Evolutionary conservation across 495 filamentous ascomycete species (phyloP), one percentile per base, ranked within the genome.

Genomic region (Talaromyces thailandensis): DNA sequence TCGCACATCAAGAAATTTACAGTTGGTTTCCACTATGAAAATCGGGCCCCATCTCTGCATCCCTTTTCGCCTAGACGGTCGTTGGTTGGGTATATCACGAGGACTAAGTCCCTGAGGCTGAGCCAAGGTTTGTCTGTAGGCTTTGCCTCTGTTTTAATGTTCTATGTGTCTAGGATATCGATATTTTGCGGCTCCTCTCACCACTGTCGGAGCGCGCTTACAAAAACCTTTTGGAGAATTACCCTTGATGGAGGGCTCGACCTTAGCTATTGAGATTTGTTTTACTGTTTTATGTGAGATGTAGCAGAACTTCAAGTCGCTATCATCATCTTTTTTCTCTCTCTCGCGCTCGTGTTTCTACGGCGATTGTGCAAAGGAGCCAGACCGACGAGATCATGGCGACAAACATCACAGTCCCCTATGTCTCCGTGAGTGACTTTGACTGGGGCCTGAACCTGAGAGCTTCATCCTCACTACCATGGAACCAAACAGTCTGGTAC

Each of bases 401-500:
- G 28, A 35, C 28, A 57, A 63, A 63, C 35, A 63, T 63, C 12
- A 63, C 61, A 11, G 61, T 58, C 23, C 61, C 53, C 8, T 63
- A 63, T 21, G 35, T 63, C 23, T 28, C 61, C 8, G n/a, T 63
- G 8, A 23, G n/a, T 16, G 51, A 63, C 25, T 63, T 63, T 28
- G 11, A 57, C 52, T 63, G 61, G 61, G 53, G 40, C 11, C 18
- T 60, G 21, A 48, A 40, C 18, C 16, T 57, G 12, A 12, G 7
- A 28, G 5, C 35, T 29, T 24, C 61, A 16, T 28, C 16, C 12
- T 16, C 28, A 21, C 29, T 63, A 11, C 61, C 61, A 5, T 63
- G 61, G 61, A 63, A 63, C 24, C 61, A 63, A 12, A 58, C 61
- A 40, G 40, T 63, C 25, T 63, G 61, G 61, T 63, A 63, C 32